These are phyloP conservation scores for Blastobotrys americana DNA, from an alignment of 805 yeast genomes.

Conservation along the genomic window DNA sequence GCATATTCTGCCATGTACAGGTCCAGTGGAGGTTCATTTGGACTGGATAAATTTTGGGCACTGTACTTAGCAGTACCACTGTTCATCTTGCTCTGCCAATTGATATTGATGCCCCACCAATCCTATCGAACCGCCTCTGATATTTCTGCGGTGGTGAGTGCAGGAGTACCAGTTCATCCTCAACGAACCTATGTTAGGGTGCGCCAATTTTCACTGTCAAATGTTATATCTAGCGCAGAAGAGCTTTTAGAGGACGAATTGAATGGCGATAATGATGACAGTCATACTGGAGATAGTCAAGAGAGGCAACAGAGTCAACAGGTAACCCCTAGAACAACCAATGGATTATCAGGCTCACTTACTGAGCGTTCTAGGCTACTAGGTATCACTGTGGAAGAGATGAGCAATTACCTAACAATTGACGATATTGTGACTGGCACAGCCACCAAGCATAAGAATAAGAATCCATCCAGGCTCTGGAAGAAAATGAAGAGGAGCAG, in stretches of 20 bases:
- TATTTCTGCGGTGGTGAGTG: not conserved
- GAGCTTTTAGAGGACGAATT: not conserved
- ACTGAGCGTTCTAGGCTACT: not conserved
- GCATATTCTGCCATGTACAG: conserved; percentile 62
- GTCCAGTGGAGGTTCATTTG: conserved; percentile 28
- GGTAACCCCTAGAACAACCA: not conserved
- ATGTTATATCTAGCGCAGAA: not conserved
- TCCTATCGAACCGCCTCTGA: not conserved
- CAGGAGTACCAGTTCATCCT: not conserved
- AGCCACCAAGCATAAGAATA: not conserved
- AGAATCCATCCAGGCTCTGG: no score
- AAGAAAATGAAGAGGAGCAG: not conserved
- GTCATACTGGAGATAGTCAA: not conserved
- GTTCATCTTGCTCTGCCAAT: conserved; percentile 67
- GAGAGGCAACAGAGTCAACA: not conserved
- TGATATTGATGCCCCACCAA: conserved; percentile 64
- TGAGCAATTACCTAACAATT: not conserved
- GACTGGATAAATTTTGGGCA: conserved; percentile 55
- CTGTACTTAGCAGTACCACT: conserved; percentile 66
- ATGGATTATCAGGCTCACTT: not conserved
- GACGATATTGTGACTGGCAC: not conserved
- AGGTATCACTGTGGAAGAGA: not conserved
- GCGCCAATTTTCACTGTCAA: not conserved
- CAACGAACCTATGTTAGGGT: not conserved
- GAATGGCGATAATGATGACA: not conserved